Base-by-base conservation (phyloP, 768 basidiomycete species). In the Podaxis sp. region DNA sequence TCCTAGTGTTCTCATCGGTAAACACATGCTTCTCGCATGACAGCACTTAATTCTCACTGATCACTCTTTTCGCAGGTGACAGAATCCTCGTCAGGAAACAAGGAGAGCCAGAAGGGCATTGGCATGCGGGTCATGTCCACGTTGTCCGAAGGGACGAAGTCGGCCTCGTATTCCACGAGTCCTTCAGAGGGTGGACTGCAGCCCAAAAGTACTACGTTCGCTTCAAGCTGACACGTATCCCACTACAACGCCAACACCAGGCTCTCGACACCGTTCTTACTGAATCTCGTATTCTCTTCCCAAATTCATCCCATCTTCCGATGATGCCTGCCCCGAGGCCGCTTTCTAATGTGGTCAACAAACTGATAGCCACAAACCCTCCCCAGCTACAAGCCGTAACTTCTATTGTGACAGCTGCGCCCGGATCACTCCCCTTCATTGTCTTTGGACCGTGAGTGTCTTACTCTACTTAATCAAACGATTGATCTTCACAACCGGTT, bases 51-150 rank as follows among this genome's bases (percentile, higher is more conserved):
- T 9, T 22, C 27, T 17, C 22, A 50, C 52, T 53, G 53, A 11
- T 59, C 25, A 40, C 9, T 4, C 8, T 22, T 64, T 47, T 46
- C 22, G 8, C 36, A 80, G 86, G 86, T 8, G 86, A 88, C 65
- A 70, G 73, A 0, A 85, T 88, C 7, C 73, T 84, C 2, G 83
- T 87, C 0, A 78, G 81, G 64, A 75, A 73, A 56, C 69, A 74
- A 24, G 78, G 76, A 24, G 69, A 75, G 3, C 66, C 67, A 0
- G 63, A 71, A 17, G 81, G 80, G 0, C 77, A 77, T 29, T 88
- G 85, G 85, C 85, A 74, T 59, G 81, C 83, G 69, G 88, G 88
- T 13, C 77, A 78, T 41, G 87, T 88, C 4, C 85, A 86, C 56
- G 69, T 76, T 4, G 77, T 87, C 12, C 78, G 74, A 33, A 71